Base-by-base conservation (phyloP, 768 basidiomycete genomes). In the Boletus subparvulus region DNA sequence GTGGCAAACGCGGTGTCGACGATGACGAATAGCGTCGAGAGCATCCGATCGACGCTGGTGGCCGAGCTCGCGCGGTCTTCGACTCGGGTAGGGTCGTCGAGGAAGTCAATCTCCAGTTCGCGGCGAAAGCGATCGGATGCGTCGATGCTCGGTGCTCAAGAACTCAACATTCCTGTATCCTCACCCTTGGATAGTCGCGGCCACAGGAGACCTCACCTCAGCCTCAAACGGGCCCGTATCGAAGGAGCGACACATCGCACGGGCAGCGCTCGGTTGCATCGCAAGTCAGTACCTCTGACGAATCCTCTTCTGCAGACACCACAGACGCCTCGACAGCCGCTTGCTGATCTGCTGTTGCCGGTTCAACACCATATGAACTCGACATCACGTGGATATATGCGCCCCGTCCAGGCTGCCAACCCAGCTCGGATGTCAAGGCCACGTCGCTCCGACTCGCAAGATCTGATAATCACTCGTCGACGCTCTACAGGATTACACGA, bases 1-100 rank as follows among this genome's bases (percentile, higher is more conserved):
- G 58, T 72, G 10, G 52, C 54, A 1, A 58, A 54, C 19, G 66
- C 55, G 13, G 54, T 64, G n/a, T 56, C 60, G 19, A 57, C 57
- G 26, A 47, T 70, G 53, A 60, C 61, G 8, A 52, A 33, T 8
- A 45, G 36, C 21, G 28, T 67, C 28, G 63, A 65, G 37, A 47
- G 16, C 32, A 52, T 63, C 8, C 59, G 59, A 50, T 56, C 57
- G 17, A 50, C 45, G 11, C 19, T 69, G 17, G 43, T 53, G 9
- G 43, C 50, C 26, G 56, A 65, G 35, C 3, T 55, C 1, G 33
- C 10, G 17, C 16, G 43, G 12, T 47, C 56, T 10, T 54, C 53
- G 40, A 65, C 52, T 13, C 52, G 51, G 30, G 11, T 45, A 13
- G 56, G 47, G 3, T 44, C 56, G 8, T 60, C 46, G 30, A 45